Conservation (phyloP, 73 alveolate species). For the Paramecium pentaurelia region DNA sequence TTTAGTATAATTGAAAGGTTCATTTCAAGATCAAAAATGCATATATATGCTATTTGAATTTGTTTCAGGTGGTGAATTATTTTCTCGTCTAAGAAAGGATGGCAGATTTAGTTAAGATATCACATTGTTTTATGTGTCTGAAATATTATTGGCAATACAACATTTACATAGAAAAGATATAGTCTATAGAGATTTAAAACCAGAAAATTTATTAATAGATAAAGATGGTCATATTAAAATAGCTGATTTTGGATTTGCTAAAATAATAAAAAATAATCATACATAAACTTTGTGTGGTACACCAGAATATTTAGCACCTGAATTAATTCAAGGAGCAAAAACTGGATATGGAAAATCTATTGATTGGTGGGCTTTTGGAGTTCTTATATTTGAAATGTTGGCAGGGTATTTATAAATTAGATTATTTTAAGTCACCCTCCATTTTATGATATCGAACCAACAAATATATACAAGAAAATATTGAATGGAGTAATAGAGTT, state of each 20-base stretch:
- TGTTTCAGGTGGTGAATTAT: constrained; percentile 75
- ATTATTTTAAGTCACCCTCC: constrained; percentile 70
- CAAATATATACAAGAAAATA: constrained; percentile 62
- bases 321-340: constrained; percentile 67
- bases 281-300: constrained; percentile 77
- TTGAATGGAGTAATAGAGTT: constrained; percentile 53
- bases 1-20: constrained; percentile 53
- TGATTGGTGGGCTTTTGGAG: constrained; percentile 84
- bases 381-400: constrained; percentile 78
- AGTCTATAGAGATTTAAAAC: constrained; percentile 72
- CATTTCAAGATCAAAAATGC: constrained; percentile 62
- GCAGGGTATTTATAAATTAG: constrained; percentile 60
- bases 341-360: constrained; percentile 77
- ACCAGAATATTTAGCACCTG: constrained; percentile 78
- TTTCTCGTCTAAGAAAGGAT: constrained; percentile 55
- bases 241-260: constrained; percentile 87
- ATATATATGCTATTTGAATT: constrained; percentile 67
- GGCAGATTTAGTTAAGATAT: constrained; percentile 68
- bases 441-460: constrained; percentile 74
- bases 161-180: constrained; percentile 69
- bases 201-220: constrained; percentile 76
- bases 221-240: constrained; percentile 76
- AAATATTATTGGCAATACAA: constrained; percentile 65
- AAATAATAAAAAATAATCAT: constrained; percentile 57
- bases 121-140: constrained; percentile 65